A percentile compares a stretch with the other conserved stretches of the same genome.
phyloP scores from a whole-genome alignment of 2,329 filamentous ascomycete genomes.

The Calonectria fujianensis region DNA sequence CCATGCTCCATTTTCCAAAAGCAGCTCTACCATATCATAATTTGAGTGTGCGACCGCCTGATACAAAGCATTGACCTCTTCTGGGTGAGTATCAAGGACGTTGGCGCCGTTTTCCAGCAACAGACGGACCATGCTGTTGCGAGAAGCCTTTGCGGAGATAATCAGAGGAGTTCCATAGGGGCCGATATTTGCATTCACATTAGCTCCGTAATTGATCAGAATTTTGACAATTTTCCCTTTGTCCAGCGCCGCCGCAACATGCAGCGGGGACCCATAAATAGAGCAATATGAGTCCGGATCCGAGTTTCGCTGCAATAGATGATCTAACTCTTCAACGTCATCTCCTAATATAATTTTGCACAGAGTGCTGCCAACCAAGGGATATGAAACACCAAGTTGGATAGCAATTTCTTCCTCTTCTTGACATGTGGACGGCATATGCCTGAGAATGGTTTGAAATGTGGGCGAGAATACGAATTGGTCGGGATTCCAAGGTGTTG shows the following conservation, averaged over 20 bases:
- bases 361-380: not conserved
- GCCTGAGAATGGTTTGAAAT: not conserved
- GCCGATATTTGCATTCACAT: not conserved
- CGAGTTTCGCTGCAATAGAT: not conserved
- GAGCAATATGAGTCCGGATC: not conserved
- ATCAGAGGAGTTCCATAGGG: not conserved
- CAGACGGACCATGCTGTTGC: not conserved
- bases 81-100: not conserved
- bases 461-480: not conserved
- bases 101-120: not conserved
- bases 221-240: not conserved
- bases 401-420: not conserved
- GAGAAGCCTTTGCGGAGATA: not conserved
- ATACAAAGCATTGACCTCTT: not conserved
- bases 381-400: not conserved
- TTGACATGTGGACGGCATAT: not conserved
- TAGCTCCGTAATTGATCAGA: not conserved
- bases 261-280: not conserved
- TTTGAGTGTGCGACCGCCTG: not conserved
- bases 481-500: not conserved
- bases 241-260: not conserved
- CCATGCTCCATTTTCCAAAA: not conserved
- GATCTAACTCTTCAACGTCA: not conserved
- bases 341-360: not conserved
- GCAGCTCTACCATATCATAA: not conserved